Evolutionary conservation across 371 early-diverging fungal genomes (phyloP), one percentile per base, ranked within the genome.

Genomic region (Lichtheimia ornata): DNA sequence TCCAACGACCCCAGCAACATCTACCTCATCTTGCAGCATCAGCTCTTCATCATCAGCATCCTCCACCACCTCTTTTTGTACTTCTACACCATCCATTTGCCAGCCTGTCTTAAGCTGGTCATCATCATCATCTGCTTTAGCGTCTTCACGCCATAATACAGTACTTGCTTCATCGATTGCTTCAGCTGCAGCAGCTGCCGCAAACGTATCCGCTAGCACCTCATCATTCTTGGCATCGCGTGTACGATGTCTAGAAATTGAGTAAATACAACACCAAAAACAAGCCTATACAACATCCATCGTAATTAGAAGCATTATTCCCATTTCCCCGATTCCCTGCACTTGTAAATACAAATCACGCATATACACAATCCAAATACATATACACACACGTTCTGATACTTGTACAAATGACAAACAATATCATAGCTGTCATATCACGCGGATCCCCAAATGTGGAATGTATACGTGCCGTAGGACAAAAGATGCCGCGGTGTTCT

Each of bases 21-120:
- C 24, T 22, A 22, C 50, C 45, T 43, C 53, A 27, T 42, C 51
- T 50, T 35, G 27, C 53, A 28, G 28, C 40, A 55, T 41, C 2
- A 55, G 11, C 20, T 14, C 22, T n/a, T 22, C 55, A 40, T 15
- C 54, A 53, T 40, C 54, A 24, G 11, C 54, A 28, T 53, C 54
- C 25, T 49, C 27, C 40, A 58, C 20, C 54, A 18, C 30, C 0
- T 35, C 20, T 9, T 35, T 28, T 40, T 24, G 40, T 41, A 41
- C 15, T 24, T 20, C 40, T 24, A 12, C 14, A 20, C 28, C 35
- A 52, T 51, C 53, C 44, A n/a, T 67, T 7, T 69, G 70, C 54
- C 72, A 66, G 53, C 77, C 77, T 1, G 70, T 76, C 50, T 53
- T 76, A 64, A 76, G 77, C 68, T 76, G 76, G 76, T 76, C 76